A percentile compares a stretch with the other conserved stretches of the same genome.
Evolutionary conservation across 1,284 basidiomycete species (phyloP).

Genomic region (Ceratobasidium theobromae): DNA sequence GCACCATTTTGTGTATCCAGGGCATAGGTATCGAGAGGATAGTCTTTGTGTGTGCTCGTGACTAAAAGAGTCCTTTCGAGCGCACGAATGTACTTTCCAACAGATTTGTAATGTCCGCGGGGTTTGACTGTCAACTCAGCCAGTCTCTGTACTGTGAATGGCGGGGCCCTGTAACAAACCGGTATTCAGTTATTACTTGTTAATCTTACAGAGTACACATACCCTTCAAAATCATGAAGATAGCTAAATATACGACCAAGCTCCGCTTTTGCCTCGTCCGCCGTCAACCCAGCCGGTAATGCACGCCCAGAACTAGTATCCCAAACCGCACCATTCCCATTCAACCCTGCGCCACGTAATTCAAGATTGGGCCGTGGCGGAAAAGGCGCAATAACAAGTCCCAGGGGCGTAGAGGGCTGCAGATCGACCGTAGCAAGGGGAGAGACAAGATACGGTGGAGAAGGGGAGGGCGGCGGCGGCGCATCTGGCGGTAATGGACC

Average conservation of each 20-base stretch:
- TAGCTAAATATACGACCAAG: slow-evolving; percentile 62
- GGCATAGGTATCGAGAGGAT: slow-evolving; percentile 56
- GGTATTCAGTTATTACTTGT: slow-evolving; percentile 24
- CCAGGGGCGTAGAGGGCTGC: slow-evolving; percentile 51
- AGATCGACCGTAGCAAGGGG: slow-evolving; percentile 41
- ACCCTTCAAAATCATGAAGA: slow-evolving; percentile 79
- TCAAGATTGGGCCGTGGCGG: slow-evolving; percentile 53
- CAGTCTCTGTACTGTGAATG: slow-evolving; percentile 91
- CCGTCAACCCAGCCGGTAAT: slow-evolving; percentile 51
- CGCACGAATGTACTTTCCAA: slow-evolving; percentile 90
- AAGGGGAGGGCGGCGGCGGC: slow-evolving; percentile 35
- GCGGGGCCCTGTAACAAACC: slow-evolving; percentile 56
- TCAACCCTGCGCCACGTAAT: slow-evolving; percentile 37
- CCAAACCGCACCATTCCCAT: slow-evolving; percentile 51
- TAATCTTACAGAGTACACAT: slow-evolving; percentile 40
- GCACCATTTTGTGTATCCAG: slow-evolving; percentile 41
- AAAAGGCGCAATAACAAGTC: slow-evolving; percentile 78
- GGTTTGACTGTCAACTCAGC: slow-evolving; percentile 82
- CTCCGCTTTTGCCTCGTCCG: slow-evolving; percentile 62
- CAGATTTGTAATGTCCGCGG: slow-evolving; percentile 67
- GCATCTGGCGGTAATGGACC: slow-evolving; percentile 30
- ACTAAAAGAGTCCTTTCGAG: slow-evolving; percentile 84
- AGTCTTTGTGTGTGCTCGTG: slow-evolving; percentile 74
- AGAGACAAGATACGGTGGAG: slow-evolving; percentile 28
- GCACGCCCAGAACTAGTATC: slow-evolving; percentile 59